Percentiles rank a stretch among this genome's conserved stretches.
Conservation (phyloP, 257 asterid genomes). For the Nicotiana knightiana region DNA sequence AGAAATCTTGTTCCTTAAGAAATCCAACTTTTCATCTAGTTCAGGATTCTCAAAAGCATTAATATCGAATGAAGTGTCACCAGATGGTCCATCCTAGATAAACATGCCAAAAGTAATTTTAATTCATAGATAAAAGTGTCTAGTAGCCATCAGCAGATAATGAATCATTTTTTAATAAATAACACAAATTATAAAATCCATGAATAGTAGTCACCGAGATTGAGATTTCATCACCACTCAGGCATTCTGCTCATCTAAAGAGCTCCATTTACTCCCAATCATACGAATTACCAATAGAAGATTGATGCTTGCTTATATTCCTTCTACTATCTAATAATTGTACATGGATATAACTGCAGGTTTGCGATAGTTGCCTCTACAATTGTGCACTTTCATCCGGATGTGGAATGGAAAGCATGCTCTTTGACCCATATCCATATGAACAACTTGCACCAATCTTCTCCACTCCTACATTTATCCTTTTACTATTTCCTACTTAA, state of each 20-base stretch:
- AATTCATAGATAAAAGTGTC: neutral
- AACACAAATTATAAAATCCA: neutral
- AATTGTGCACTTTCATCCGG: neutral
- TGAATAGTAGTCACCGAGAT: neutral
- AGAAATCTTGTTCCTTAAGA: constrained; percentile 45
- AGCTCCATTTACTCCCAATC: neutral
- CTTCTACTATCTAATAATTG: neutral
- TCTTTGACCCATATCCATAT: constrained; percentile 3
- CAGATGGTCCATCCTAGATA: constrained; percentile 33
- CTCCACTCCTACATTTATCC: neutral
- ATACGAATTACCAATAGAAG: neutral
- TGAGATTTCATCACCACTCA: neutral
- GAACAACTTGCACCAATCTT: neutral
- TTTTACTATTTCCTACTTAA: too few species aligned
- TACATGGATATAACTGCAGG: neutral
- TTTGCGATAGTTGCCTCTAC: neutral
- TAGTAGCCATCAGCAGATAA: neutral
- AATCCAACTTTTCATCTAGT: constrained; percentile 48
- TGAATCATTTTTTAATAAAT: neutral
- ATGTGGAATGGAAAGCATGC: neutral
- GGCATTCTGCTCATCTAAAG: neutral
- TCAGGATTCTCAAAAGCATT: constrained; percentile 42
- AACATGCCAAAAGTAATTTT: constrained; percentile 15
- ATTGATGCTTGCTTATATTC: neutral
- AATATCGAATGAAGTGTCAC: constrained; percentile 35